Base-by-base conservation (phyloP, 345 rosid genomes). In the Rhizophora apiculata region DNA sequence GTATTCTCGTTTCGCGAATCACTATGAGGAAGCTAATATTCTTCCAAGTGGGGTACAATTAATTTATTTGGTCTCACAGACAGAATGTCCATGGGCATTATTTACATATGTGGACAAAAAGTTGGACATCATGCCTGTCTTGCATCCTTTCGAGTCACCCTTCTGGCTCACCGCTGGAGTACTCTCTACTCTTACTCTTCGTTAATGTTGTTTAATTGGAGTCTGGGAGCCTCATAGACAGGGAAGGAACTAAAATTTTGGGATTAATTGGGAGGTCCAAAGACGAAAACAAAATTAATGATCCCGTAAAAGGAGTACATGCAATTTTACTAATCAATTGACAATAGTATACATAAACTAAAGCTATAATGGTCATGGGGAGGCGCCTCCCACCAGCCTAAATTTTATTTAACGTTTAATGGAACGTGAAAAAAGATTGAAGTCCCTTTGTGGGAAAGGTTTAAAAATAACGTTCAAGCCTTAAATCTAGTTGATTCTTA, bases 21-120 rank as follows among this genome's bases (percentile, higher is more conserved):
- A 77, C 85, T 77, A 77, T 70, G 79, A 73, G 75, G 82, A 84
- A 81, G 76, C 85, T 76, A 81, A 77, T 78, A 84, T 84, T 84
- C 88, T 84, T 84, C 85, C 81, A 59, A 74, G 55, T 73, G 43
- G 71, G 22, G 20, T 10, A 11, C 7, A 9, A 3, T 52, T 69
- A 32, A 57, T 55, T 72, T 62, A 74, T 39, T 66, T 43, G 3
- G 31, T 59, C 29, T 63, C 68, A 63, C 76, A 69, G 68, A 65
- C 53, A 60, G 10, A 2, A 43, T 21, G 26, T 54, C 11, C 0
- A 32, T 36, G 24, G 6, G n/a, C 52, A 60, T 51, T 34, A n/a
- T 39, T 51, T 51, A 30, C 22, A 22, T 5, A 3, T 55, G 24
- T 8, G 60, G 60, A 55, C 60, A 55, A 55, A 13, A 22, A 55